A percentile compares a stretch with the other conserved stretches of the same genome.
These are phyloP conservation scores for Phaeoacremonium minimum DNA, from an alignment of 2,329 filamentous ascomycete species.

Conservation along the genomic window DNA sequence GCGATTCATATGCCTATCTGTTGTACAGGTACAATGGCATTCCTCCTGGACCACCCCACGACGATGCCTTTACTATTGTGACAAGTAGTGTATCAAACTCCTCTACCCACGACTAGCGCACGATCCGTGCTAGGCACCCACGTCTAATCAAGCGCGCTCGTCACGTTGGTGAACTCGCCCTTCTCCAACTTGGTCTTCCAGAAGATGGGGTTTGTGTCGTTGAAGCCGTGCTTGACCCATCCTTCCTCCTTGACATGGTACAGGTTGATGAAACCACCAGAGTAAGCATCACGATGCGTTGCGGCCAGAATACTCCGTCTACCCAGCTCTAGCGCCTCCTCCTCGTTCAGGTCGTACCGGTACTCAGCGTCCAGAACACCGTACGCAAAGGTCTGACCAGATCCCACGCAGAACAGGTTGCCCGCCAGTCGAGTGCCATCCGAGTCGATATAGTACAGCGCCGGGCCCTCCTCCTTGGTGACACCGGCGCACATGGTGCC, in stretches of 20 bases:
- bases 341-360: conserved; percentile 77
- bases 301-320: conserved; percentile 90
- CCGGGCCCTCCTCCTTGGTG: conserved; percentile 89
- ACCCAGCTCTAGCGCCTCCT: conserved; percentile 88
- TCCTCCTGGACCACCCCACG: too few species aligned
- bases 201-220: conserved; percentile 97
- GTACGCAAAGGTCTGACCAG: conserved; percentile 97
- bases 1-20: too few species aligned
- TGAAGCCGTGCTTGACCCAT: conserved; percentile 99
- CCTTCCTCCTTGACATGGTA: conserved; percentile 99
- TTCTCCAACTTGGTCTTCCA: conserved; percentile 99
- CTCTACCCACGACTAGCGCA: too few species aligned
- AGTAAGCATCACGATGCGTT: conserved; percentile 97
- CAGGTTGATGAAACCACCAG: conserved; percentile 95
- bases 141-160: conserved; percentile 62
- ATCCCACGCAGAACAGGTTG: conserved; percentile 97
- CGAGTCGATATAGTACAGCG: conserved; percentile 98
- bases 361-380: conserved; percentile 97
- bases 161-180: conserved; percentile 97
- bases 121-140: conserved; percentile 8
- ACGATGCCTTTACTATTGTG: conserved; percentile 7
- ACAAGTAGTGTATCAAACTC: conserved; percentile 4
- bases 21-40: conserved; percentile 18
- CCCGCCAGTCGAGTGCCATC: conserved; percentile 90
- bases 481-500: conserved; percentile 99